A percentile compares a stretch with the other conserved stretches of the same genome.
Conservation (phyloP, 148 eudicot genomes). For the Camellia lanceoleosa region DNA sequence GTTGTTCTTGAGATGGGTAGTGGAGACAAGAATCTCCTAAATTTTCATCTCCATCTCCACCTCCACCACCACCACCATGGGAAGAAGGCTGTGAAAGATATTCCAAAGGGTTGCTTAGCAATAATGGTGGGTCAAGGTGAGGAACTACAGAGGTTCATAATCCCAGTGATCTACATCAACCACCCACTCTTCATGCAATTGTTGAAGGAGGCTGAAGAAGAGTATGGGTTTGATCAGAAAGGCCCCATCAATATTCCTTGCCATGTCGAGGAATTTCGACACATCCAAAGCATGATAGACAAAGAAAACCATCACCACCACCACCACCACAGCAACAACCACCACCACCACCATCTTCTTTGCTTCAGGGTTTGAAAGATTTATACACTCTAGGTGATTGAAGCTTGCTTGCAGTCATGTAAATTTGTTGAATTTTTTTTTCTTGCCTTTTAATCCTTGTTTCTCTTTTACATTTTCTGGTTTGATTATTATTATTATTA, state of each 20-base stretch:
- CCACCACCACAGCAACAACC: conserved; percentile 27
- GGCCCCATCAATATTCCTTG: conserved; percentile 92
- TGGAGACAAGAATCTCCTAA: conserved; percentile 39
- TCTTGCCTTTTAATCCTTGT: neutral
- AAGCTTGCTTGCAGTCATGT: neutral
- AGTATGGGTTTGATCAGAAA: conserved; percentile 73
- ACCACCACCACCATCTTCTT: conserved; percentile 47
- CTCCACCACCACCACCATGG: conserved; percentile 23
- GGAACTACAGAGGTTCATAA: conserved; percentile 61
- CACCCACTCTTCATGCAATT: conserved; percentile 72
- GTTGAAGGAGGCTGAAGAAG: conserved; percentile 83
- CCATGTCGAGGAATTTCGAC: conserved; percentile 68
- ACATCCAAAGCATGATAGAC: conserved; percentile 61
- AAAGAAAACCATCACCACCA: conserved; percentile 39
- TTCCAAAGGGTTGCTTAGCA: conserved; percentile 81
- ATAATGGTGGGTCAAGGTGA: conserved; percentile 73
- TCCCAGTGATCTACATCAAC: conserved; percentile 71
- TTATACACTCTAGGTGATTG: neutral
- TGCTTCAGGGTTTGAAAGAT: conserved; percentile 75
- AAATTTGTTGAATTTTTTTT: neutral
- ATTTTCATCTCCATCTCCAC: conserved; percentile 43
- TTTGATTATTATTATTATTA: neutral
- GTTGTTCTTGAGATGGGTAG: conserved; percentile 39
- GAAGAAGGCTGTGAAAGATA: conserved; percentile 30
- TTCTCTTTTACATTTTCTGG: neutral